Conservation (phyloP, 352 stramenopile species). For the Phytophthora citrophthora region DNA sequence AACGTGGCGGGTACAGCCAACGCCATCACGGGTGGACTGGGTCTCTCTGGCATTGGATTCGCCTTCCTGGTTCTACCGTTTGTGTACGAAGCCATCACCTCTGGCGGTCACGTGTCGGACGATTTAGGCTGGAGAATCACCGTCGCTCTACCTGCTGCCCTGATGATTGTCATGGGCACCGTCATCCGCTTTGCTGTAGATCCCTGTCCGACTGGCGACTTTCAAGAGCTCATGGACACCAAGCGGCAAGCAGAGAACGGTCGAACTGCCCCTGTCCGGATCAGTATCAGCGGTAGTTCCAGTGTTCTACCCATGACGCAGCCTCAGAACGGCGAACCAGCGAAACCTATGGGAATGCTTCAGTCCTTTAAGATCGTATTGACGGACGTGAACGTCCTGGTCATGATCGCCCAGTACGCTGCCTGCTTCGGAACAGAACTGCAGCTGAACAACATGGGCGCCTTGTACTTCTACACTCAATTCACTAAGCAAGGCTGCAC, state of each 20-base stretch:
- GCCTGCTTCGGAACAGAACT: slow-evolving; percentile 95
- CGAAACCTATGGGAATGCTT: slow-evolving; percentile 35
- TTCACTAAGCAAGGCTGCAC: slow-evolving; percentile 75
- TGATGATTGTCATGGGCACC: slow-evolving; percentile 83
- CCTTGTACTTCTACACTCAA: slow-evolving; percentile 92
- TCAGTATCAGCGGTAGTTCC: slow-evolving; percentile 37
- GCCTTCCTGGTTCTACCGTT: slow-evolving; percentile 90
- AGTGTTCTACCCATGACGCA: slow-evolving; percentile 32
- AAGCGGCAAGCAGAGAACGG: slow-evolving; percentile 56
- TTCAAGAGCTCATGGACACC: slow-evolving; percentile 79
- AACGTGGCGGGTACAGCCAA: slow-evolving; percentile 95
- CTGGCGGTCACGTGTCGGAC: slow-evolving; percentile 48
- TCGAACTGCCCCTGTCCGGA: slow-evolving; percentile 16
- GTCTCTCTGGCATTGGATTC: slow-evolving; percentile 93
- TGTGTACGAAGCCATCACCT: slow-evolving; percentile 88
- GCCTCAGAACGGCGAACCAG: slow-evolving; percentile 11
- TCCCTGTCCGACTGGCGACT: slow-evolving; percentile 93
- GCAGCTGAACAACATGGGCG: slow-evolving; percentile 96
- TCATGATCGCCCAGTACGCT: slow-evolving; percentile 95
- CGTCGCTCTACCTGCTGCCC: slow-evolving; percentile 87
- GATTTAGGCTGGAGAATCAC: slow-evolving; percentile 93
- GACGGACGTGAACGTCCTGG: slow-evolving; percentile 89
- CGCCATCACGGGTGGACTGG: slow-evolving; percentile 91
- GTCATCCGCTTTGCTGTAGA: slow-evolving; percentile 83
- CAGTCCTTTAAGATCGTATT: slow-evolving; percentile 64